Base-by-base conservation (phyloP, 169 alveolate genomes). In the Theileria equi region DNA sequence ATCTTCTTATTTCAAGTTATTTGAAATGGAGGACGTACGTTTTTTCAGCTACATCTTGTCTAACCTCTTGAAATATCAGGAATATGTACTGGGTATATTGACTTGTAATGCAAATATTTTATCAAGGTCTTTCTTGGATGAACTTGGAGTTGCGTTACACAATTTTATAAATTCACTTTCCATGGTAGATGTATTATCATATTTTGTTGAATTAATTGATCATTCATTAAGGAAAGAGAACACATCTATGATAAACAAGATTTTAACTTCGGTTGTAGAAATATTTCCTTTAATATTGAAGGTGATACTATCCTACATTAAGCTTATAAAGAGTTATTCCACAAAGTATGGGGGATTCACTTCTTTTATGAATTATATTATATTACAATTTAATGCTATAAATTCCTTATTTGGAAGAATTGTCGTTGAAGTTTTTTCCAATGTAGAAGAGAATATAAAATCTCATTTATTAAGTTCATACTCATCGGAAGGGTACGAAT, bases 91-190 rank as follows among this genome's bases (percentile, higher is more conserved):
- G 26, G 16, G 44, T 23, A 13, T 63, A 28, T 16, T 54, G 7
- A 21, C 43, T 7, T 43, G 57, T 7, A 25, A 64, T 21, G 35
- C 64, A 23, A 31, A 13, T 13, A 62, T 48, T 21, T 25, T 64
- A 1, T 73, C 84, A 13, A 59, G 62, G 16, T 68, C 63, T 26
- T 8, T 74, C 11, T 48, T 53, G 43, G 31, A 50, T 34, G 38
- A 58, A 8, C 58, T 65, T 40, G 70, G 52, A 4, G 26, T 59
- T 0, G 4, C 53, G 25, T 32, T 55, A 13, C 64, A 63, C 40
- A 74, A 64, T 32, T 74, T 74, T 48, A n/a, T 74, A 36, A 41
- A 43, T 26, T 41, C 70, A 25, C 50, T 74, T n/a, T 74, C 84
- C 10, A 4, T 64, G n/a, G 26, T 64, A 5, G 84, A 74, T 17